Conservation (phyloP, 192 early-diverging fungal genomes). For the Entomortierella parvispora region DNA sequence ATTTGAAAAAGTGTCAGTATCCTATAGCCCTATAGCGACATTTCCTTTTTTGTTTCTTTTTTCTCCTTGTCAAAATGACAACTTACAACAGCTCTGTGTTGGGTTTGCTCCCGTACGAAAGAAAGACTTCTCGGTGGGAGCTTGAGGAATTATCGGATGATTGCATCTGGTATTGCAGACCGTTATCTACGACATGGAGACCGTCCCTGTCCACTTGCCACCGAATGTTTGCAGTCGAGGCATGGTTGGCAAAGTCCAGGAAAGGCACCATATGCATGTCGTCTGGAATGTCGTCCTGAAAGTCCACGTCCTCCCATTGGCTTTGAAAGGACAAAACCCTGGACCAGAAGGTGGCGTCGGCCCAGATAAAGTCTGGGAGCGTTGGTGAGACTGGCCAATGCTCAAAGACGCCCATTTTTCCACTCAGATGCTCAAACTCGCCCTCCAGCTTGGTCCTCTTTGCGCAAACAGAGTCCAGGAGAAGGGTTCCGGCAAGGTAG, state of each 20-base stretch:
- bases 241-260: conserved; percentile 81
- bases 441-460: conserved; percentile 58
- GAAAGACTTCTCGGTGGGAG: conserved; percentile 58
- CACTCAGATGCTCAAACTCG: conserved; percentile 57
- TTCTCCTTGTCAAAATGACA: too few species aligned
- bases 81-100: conserved; percentile 71
- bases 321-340: conserved; percentile 67
- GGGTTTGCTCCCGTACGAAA: conserved; percentile 77
- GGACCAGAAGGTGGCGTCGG: conserved; percentile 77
- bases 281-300: background rate
- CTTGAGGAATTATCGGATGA: conserved; percentile 3
- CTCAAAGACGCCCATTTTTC: conserved; percentile 53
- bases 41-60: too few species aligned
- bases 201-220: conserved; percentile 64
- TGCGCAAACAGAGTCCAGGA: conserved; percentile 59
- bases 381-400: conserved; percentile 45
- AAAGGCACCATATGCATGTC: conserved; percentile 73
- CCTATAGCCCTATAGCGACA: background rate
- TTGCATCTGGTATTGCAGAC: conserved; percentile 15
- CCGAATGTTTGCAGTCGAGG: conserved; percentile 56
- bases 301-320: conserved; percentile 25
- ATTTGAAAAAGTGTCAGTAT: background rate
- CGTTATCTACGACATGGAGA: conserved; percentile 40
- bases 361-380: conserved; percentile 60
- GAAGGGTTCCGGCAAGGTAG: conserved; percentile 63